phyloP scores from a whole-genome alignment of 208 protist species.

The Sergeia podlipaevii region DNA sequence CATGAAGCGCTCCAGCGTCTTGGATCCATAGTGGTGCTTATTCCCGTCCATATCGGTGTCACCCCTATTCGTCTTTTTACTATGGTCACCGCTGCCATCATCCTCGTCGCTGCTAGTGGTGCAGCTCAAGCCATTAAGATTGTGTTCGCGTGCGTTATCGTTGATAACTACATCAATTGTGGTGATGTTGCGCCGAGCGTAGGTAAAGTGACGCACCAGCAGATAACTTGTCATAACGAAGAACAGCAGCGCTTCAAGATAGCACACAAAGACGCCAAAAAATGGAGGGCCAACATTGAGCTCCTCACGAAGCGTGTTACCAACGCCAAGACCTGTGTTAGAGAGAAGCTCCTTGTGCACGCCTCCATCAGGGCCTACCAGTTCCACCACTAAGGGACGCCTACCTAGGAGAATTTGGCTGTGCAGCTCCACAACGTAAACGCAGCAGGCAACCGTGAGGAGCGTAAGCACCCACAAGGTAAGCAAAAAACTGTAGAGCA shows the following conservation, averaged over 20 bases:
- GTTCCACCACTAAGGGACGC: no score
- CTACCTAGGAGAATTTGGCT: no score
- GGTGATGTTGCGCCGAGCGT: constrained; percentile 79
- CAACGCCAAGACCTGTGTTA: constrained; percentile 19
- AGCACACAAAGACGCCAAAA: constrained; percentile 78
- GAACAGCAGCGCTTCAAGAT: constrained; percentile 56
- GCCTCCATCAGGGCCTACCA: neutral
- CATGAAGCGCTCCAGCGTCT: constrained; percentile 21
- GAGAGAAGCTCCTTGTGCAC: no score
- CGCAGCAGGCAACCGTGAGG: constrained; percentile 32
- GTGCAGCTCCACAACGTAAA: constrained; percentile 6
- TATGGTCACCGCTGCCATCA: constrained; percentile 1
- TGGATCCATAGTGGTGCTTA: neutral
- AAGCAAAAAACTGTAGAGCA: constrained; percentile 75
- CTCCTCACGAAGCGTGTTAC: constrained; percentile 27
- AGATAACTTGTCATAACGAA: constrained; percentile 68
- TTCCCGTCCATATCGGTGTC: constrained; percentile 3
- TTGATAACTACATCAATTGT: constrained; percentile 85
- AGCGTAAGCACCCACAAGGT: constrained; percentile 60
- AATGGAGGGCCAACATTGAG: constrained; percentile 62
- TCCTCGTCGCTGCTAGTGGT: neutral
- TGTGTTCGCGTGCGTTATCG: constrained; percentile 24
- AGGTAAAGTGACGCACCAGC: constrained; percentile 55
- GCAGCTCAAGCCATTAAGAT: neutral
- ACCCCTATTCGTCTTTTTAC: constrained; percentile 2